phyloP scores from a whole-genome alignment of 2,329 filamentous ascomycete species.

The Sordariomycetes sp. region DNA sequence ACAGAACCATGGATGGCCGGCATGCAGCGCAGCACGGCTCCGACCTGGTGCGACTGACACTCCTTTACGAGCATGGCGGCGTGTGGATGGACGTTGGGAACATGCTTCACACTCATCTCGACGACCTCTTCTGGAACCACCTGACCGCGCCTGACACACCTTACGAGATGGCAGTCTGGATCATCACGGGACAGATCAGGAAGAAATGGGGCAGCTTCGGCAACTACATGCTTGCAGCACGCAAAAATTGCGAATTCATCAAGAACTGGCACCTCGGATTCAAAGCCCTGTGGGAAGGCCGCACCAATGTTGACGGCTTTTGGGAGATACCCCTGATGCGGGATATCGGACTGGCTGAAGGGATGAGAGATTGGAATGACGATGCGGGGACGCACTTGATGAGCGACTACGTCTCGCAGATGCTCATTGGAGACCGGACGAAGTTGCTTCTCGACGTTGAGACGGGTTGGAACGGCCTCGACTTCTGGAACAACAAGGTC shows the following conservation, averaged over 20 bases:
- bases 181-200: slow-evolving; percentile 21
- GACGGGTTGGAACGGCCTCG: slow-evolving; percentile 20
- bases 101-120: slow-evolving; percentile 12
- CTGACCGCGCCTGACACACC: slow-evolving; percentile 10
- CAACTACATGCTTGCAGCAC: slow-evolving; percentile 31
- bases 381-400: slow-evolving; percentile 14
- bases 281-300: slow-evolving; percentile 22
- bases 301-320: slow-evolving; percentile 21
- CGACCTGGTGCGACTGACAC: no score
- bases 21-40: no score
- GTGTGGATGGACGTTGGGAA: slow-evolving; percentile 28
- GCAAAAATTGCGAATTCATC: slow-evolving; percentile 31
- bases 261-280: slow-evolving; percentile 30
- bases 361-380: slow-evolving; percentile 1
- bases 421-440: slow-evolving; percentile 23
- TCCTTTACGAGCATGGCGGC: no score
- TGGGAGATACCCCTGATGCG: slow-evolving; percentile 16
- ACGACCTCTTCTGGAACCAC: slow-evolving; percentile 22
- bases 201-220: slow-evolving; percentile 21
- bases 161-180: slow-evolving; percentile 20
- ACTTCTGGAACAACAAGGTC: slow-evolving; percentile 19
- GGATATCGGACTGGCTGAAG: slow-evolving; percentile 21
- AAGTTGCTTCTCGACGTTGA: slow-evolving; percentile 18
- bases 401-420: slow-evolving; percentile 26
- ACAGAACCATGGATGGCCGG: slow-evolving; percentile 29